A percentile compares a stretch with the other conserved stretches of the same genome.
Conservation (phyloP, 2,329 filamentous ascomycete genomes). For the Microdochium nivale region DNA sequence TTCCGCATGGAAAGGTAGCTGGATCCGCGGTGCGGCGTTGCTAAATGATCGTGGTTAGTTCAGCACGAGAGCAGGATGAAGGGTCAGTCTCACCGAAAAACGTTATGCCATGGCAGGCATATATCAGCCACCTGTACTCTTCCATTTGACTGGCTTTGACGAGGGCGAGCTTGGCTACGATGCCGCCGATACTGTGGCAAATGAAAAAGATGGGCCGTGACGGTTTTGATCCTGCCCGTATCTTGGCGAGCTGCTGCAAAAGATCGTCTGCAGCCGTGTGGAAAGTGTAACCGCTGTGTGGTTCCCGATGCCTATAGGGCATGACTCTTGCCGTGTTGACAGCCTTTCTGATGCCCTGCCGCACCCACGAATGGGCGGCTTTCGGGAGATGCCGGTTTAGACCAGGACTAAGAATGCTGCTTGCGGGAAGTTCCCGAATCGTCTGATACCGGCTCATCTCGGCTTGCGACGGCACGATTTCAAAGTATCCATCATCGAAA, state of each 20-base stretch:
- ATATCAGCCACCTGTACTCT: constrained; percentile 34
- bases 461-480: constrained; percentile 16
- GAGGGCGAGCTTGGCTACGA: constrained; percentile 50
- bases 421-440: constrained; percentile 20
- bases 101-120: constrained; percentile 50
- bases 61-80: neutral
- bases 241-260: constrained; percentile 29
- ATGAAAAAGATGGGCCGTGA: constrained; percentile 50
- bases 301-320: constrained; percentile 39
- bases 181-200: constrained; percentile 51
- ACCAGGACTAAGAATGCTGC: constrained; percentile 20
- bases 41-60: constrained; percentile 19
- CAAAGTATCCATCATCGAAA: constrained; percentile 37
- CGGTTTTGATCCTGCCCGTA: constrained; percentile 21
- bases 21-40: constrained; percentile 53
- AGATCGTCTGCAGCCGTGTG: constrained; percentile 36
- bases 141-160: constrained; percentile 32
- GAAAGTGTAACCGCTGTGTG: constrained; percentile 31
- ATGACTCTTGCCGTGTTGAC: constrained; percentile 39
- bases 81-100: constrained; percentile 41
- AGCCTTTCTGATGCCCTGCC: constrained; percentile 40
- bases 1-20: constrained; percentile 52
- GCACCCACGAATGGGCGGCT: constrained; percentile 38
- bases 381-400: constrained; percentile 20
- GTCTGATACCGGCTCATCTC: constrained; percentile 16